Conservation (phyloP, 805 yeast genomes). For the Clavispora carvajalis region DNA sequence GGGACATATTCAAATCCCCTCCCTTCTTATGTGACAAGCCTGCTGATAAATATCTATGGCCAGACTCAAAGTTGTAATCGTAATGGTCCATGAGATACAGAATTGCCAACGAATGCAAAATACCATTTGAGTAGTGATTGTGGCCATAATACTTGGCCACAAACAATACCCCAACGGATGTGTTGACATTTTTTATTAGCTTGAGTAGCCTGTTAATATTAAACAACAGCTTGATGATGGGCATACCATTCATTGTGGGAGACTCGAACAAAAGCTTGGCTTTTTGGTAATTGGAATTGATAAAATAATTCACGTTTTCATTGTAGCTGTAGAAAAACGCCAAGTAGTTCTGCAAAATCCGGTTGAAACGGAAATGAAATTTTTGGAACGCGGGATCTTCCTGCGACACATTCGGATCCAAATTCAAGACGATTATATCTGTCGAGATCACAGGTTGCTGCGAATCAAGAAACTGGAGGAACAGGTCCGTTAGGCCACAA, state of each 20-base stretch:
- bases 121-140: slow-evolving; percentile 21
- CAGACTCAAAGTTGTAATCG: slow-evolving; percentile 27
- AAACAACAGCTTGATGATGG: slow-evolving; percentile 30
- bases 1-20: neutral
- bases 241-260: slow-evolving; percentile 35
- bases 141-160: slow-evolving; percentile 27
- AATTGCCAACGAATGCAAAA: slow-evolving; percentile 22
- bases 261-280: slow-evolving; percentile 18
- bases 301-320: slow-evolving; percentile 22
- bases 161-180: slow-evolving; percentile 25
- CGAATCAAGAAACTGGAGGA: slow-evolving; percentile 22
- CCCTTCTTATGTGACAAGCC: slow-evolving; percentile 8
- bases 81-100: slow-evolving; percentile 39
- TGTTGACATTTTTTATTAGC: slow-evolving; percentile 29
- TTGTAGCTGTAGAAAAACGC: slow-evolving; percentile 31
- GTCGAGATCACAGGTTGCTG: slow-evolving; percentile 23
- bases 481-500: slow-evolving; percentile 29
- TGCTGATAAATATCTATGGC: slow-evolving; percentile 20
- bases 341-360: slow-evolving; percentile 34
- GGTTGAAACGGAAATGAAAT: slow-evolving; percentile 25
- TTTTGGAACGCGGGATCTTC: slow-evolving; percentile 20
- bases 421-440: slow-evolving; percentile 31
- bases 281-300: slow-evolving; percentile 22
- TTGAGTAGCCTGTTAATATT: slow-evolving; percentile 30
- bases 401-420: slow-evolving; percentile 27